Evolutionary conservation across 1,284 basidiomycete genomes (phyloP).

Genomic region (Apiotrichum montevideense): DNA sequence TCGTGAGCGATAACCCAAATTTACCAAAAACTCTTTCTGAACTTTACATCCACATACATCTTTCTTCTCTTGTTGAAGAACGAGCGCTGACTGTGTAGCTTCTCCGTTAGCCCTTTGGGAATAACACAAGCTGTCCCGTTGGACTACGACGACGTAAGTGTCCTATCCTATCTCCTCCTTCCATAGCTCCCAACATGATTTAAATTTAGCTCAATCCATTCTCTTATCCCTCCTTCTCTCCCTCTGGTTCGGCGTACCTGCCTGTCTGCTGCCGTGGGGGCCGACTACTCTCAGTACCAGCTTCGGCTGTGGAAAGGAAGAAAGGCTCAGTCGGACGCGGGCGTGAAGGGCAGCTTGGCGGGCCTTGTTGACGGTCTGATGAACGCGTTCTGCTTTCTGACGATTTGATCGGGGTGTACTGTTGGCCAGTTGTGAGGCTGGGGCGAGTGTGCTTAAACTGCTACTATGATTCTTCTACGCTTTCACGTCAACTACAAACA

Average conservation of each 20-base stretch:
- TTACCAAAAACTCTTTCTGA: slow-evolving; percentile 39
- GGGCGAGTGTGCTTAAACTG: slow-evolving; percentile 36
- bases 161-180: background rate
- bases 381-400: slow-evolving; percentile 28
- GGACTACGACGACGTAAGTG: slow-evolving; percentile 4
- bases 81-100: slow-evolving; percentile 8
- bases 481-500: background rate
- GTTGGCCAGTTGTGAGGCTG: slow-evolving; percentile 18
- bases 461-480: slow-evolving; percentile 39
- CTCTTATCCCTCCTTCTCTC: slow-evolving; percentile 34
- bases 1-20: slow-evolving; percentile 43
- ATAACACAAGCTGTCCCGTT: no score
- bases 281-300: slow-evolving; percentile 6
- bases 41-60: background rate
- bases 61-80: slow-evolving; percentile 13
- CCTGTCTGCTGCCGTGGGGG: slow-evolving; percentile 12
- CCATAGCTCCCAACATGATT: slow-evolving; percentile 33
- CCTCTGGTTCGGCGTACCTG: slow-evolving; percentile 18
- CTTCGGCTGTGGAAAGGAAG: background rate
- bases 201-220: slow-evolving; percentile 49
- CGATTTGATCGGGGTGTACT: slow-evolving; percentile 24
- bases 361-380: slow-evolving; percentile 15
- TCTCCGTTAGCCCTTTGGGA: background rate
- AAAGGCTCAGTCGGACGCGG: slow-evolving; percentile 2
- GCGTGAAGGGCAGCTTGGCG: slow-evolving; percentile 19